These are phyloP conservation scores for Trichoderma sp. DNA, from an alignment of 2,329 filamentous ascomycete genomes.

Conservation along the genomic window DNA sequence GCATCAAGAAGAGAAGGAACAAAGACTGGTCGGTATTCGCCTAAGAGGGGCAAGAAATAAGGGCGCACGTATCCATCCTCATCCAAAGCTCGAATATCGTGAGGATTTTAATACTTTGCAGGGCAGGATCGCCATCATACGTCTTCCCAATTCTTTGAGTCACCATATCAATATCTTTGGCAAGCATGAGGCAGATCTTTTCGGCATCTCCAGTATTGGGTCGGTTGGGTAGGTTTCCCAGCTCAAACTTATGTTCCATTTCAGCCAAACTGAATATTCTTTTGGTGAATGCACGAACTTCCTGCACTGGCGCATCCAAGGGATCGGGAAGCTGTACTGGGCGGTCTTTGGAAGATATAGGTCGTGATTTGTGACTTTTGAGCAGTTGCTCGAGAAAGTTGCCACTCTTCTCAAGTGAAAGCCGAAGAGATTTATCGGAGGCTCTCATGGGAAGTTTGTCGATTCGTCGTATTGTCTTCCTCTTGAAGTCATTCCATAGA, in stretches of 20 bases:
- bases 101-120: slow-evolving; percentile 21
- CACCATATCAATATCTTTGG: too few species aligned
- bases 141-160: not conserved
- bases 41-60: slow-evolving; percentile 45
- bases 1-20: slow-evolving; percentile 44
- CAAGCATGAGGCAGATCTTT: too few species aligned
- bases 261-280: too few species aligned
- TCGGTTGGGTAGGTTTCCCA: too few species aligned
- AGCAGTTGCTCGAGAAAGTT: slow-evolving; percentile 28
- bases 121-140: slow-evolving; percentile 10
- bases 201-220: too few species aligned
- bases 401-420: slow-evolving; percentile 44
- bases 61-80: slow-evolving; percentile 22
- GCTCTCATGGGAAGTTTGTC: slow-evolving; percentile 41
- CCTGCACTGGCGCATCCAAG: too few species aligned
- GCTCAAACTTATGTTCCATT: too few species aligned
- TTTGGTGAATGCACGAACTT: too few species aligned
- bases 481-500: slow-evolving; percentile 43
- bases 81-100: slow-evolving; percentile 23
- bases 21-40: slow-evolving; percentile 48
- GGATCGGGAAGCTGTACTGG: too few species aligned
- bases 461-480: slow-evolving; percentile 31
- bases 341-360: too few species aligned
- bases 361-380: too few species aligned
- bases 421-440: slow-evolving; percentile 28